phyloP scores from a whole-genome alignment of 2,329 filamentous ascomycete species.

The Sporothrix curviconia region DNA sequence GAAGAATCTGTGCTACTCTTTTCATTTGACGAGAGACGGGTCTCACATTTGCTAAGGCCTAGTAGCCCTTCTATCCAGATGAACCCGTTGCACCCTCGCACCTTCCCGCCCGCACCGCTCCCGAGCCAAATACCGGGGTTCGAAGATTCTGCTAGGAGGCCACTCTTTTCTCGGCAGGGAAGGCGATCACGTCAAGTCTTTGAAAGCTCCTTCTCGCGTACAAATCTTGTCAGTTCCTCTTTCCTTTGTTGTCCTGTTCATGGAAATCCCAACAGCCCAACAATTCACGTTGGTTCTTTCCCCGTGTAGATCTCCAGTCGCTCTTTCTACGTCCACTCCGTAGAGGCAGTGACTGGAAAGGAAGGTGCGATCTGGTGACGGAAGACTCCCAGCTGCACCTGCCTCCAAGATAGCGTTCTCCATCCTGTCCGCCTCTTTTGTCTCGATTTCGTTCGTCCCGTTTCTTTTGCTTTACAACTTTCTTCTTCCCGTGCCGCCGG shows the following conservation, averaged over 20 bases:
- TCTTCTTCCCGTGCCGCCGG: neutral
- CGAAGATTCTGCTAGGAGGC: neutral
- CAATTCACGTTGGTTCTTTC: too few relatives aligned
- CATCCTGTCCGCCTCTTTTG: neutral
- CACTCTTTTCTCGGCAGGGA: too few relatives aligned
- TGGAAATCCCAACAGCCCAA: too few relatives aligned
- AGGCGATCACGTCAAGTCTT: too few relatives aligned
- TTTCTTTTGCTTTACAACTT: neutral
- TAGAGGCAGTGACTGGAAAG: neutral
- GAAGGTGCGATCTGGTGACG: neutral
- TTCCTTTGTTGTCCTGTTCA: neutral
- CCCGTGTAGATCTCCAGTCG: too few relatives aligned
- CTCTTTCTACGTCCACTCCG: too few relatives aligned
- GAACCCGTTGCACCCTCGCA: conserved; percentile 5
- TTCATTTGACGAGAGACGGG: too few relatives aligned
- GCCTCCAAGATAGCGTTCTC: neutral
- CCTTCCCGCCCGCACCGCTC: conserved; percentile 1
- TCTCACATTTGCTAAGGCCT: too few relatives aligned
- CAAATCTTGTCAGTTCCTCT: neutral
- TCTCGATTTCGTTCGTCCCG: neutral
- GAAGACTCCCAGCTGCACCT: neutral
- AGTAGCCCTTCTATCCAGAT: neutral
- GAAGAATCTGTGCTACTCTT: too few relatives aligned
- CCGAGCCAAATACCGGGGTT: conserved; percentile 2
- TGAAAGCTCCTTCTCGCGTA: neutral